Evolutionary conservation across 805 yeast species (phyloP).

Genomic region (Cyberlindnera maclurae): DNA sequence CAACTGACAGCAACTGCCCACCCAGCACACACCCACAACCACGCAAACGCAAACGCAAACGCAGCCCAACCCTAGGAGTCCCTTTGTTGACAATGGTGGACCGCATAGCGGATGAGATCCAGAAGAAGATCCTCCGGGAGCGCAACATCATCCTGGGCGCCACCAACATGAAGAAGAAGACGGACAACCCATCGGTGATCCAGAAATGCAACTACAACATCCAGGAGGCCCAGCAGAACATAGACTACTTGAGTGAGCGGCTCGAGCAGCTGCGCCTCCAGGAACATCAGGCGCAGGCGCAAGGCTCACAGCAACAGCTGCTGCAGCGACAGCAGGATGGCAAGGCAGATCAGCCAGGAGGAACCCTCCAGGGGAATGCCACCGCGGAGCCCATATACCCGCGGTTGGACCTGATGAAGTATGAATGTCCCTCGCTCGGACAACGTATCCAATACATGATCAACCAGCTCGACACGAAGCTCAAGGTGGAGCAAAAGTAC

Average conservation of each 20-base stretch:
- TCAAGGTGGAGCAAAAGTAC: slow-evolving; percentile 91
- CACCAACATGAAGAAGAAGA: slow-evolving; percentile 66
- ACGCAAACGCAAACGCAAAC: too few species aligned
- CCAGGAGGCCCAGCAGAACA: slow-evolving; percentile 85
- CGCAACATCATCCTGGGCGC: slow-evolving; percentile 84
- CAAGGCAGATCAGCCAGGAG: slow-evolving; percentile 15
- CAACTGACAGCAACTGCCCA: too few species aligned
- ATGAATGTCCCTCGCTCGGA: slow-evolving; percentile 91
- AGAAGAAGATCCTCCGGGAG: slow-evolving; percentile 82
- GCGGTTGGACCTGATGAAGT: slow-evolving; percentile 75
- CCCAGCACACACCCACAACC: too few species aligned
- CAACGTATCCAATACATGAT: slow-evolving; percentile 93
- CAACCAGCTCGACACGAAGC: slow-evolving; percentile 87
- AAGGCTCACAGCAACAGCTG: too few species aligned
- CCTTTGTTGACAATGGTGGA: slow-evolving; percentile 23
- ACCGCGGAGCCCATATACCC: slow-evolving; percentile 39
- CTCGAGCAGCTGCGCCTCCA: slow-evolving; percentile 43
- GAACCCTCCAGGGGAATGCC: slow-evolving; percentile 6
- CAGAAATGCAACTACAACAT: slow-evolving; percentile 87
- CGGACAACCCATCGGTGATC: slow-evolving; percentile 75
- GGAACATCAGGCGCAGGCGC: too few species aligned
- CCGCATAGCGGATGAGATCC: slow-evolving; percentile 56
- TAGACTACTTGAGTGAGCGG: slow-evolving; percentile 79
- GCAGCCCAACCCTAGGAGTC: too few species aligned
- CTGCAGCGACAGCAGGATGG: too few species aligned